Evolutionary conservation across 2,329 filamentous ascomycete genomes (phyloP).

Genomic region (Alternaria hordeiaustralica): DNA sequence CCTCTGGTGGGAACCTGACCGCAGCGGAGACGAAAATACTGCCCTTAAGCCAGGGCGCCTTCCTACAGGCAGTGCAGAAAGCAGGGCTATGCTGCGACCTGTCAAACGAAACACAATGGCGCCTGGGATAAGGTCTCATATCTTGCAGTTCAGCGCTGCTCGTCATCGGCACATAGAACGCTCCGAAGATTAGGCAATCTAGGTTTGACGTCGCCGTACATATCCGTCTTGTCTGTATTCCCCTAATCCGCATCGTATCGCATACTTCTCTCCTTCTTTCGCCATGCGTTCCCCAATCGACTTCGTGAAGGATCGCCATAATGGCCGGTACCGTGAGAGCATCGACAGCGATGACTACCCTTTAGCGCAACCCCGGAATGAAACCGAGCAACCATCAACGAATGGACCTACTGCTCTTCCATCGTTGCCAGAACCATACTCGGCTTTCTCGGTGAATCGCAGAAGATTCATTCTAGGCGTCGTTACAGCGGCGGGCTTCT

Average conservation of each 20-base stretch:
- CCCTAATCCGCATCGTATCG: background rate
- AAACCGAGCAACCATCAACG: conserved; percentile 18
- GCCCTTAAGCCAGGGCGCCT: conserved; percentile 10
- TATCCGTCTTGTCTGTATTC: conserved; percentile 10
- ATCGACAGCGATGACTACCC: conserved; percentile 28
- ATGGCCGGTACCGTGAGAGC: conserved; percentile 30
- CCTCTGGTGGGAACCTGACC: conserved; percentile 17
- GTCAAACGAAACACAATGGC: conserved; percentile 5
- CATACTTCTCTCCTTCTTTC: background rate
- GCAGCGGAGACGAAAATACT: conserved; percentile 26
- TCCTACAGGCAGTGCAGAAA: conserved; percentile 8
- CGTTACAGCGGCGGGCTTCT: conserved; percentile 52
- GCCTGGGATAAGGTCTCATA: conserved; percentile 4
- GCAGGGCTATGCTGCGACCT: conserved; percentile 11
- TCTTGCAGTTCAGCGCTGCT: conserved; percentile 9
- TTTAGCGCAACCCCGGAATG: conserved; percentile 18
- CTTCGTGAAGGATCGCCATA: conserved; percentile 30
- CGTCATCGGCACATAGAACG: conserved; percentile 19
- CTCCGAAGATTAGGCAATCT: conserved; percentile 23
- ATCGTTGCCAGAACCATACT: conserved; percentile 39
- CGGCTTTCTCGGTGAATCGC: conserved; percentile 47
- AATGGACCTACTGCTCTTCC: conserved; percentile 6
- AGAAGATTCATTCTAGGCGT: conserved; percentile 49
- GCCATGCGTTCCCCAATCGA: conserved; percentile 33
- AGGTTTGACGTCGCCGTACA: conserved; percentile 16